Evolutionary conservation across 2,329 filamentous ascomycete genomes (phyloP), one percentile per base, ranked within the genome.

Genomic region (Fusarium globosum): DNA sequence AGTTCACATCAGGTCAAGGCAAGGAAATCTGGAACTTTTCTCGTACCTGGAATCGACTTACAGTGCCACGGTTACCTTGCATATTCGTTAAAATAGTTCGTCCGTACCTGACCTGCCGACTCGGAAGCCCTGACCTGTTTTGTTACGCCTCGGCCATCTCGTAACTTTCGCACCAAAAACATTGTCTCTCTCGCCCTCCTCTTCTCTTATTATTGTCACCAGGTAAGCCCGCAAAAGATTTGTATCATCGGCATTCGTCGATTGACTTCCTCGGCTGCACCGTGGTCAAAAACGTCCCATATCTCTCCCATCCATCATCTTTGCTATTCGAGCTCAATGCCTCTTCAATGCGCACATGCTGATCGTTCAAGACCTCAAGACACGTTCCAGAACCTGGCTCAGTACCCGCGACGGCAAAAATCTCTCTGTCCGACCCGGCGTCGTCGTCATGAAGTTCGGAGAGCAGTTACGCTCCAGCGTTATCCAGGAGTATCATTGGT

Each of bases 401-500:
- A 79, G 81, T 67, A 80, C 78, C 65, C 80, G 78, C 75, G 62
- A 68, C 58, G 73, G 74, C 61, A 76, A 57, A 56, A 55, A 18
- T 12, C 69, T 45, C 42, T 82, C 81, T 73, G 81, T 85, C 72
- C 80, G 81, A 39, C 88, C 87, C 49, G 88, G 88, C 68, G 81
- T 86, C 73, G 81, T 90, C 84, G 85, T 89, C 85, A 92, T 92
- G 90, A 92, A 92, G 88, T 99, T 98, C 88, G 96, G 96, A 82
- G 94, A 98, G 85, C 95, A 99, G 88, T 91, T 99, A 80, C 94
- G 94, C 74, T 96, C 94, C 79, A 98, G 95, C 81, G 89, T 97
- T 80, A 97, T 98, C 84, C 95, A 94, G 87, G 95, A 98, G 85
- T 99, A 97, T 86, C 92, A 95, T 83, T 97, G 95, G 92, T 94